Evolutionary conservation across 2,329 filamentous ascomycete species (phyloP).

Genomic region (Ophiostoma piceae): DNA sequence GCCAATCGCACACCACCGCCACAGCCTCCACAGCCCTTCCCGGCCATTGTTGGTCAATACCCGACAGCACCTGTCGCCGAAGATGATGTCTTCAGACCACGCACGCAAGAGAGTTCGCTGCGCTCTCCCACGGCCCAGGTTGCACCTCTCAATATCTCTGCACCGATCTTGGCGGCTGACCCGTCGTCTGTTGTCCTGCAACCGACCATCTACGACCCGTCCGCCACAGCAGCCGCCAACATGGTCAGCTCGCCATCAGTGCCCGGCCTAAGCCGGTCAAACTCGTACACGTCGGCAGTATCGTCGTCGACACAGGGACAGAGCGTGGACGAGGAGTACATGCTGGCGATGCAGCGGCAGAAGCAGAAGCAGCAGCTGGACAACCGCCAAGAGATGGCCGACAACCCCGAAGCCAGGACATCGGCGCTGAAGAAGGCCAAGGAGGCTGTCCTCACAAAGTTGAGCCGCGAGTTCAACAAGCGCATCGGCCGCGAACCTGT

Average conservation of each 20-base stretch:
- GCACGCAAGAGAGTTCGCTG: slow-evolving; percentile 23
- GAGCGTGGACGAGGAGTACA: slow-evolving; percentile 38
- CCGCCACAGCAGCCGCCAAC: slow-evolving; percentile 23
- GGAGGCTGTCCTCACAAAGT: slow-evolving; percentile 55
- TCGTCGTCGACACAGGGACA: neutral
- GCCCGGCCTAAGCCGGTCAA: neutral
- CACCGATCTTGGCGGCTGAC: slow-evolving; percentile 46
- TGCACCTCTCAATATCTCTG: slow-evolving; percentile 39
- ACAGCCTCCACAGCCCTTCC: slow-evolving; percentile 22
- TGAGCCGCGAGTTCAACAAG: slow-evolving; percentile 47
- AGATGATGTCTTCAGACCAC: slow-evolving; percentile 28
- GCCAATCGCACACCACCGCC: slow-evolving; percentile 25
- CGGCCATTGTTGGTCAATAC: slow-evolving; percentile 14
- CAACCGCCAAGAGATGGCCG: slow-evolving; percentile 40
- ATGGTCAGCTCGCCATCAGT: neutral
- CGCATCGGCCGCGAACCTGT: slow-evolving; percentile 27
- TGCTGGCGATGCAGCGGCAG: slow-evolving; percentile 55
- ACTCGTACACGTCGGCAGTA: slow-evolving; percentile 19
- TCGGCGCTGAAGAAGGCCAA: slow-evolving; percentile 55
- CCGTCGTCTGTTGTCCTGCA: slow-evolving; percentile 50
- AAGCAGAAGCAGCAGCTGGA: slow-evolving; percentile 54
- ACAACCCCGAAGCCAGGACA: slow-evolving; percentile 51
- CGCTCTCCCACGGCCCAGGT: slow-evolving; percentile 20
- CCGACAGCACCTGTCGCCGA: neutral
- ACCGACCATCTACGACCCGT: slow-evolving; percentile 53